Percentiles rank a stretch among this genome's conserved stretches.
Evolutionary conservation across 2,329 filamentous ascomycete species (phyloP).

Genomic region (Xylariaceae sp.): DNA sequence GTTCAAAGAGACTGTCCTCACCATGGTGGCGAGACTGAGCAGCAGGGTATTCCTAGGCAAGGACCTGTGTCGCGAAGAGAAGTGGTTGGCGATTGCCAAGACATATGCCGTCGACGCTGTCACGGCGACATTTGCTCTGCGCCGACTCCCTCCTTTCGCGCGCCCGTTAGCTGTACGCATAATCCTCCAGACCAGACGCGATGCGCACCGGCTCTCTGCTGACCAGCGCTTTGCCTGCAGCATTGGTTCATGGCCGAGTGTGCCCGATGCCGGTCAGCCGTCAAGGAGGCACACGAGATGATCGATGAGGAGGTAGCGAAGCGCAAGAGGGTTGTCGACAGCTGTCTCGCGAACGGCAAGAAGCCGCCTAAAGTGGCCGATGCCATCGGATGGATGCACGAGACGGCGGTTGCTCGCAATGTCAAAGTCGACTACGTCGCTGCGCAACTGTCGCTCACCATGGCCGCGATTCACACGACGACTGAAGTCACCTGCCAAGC

Average conservation of each 20-base stretch:
- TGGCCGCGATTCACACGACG: constrained; percentile 10
- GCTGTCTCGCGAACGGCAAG: not conserved
- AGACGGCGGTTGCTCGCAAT: not conserved
- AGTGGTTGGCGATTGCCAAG: constrained; percentile 4
- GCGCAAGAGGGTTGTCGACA: constrained; percentile 2
- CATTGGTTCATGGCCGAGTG: constrained; percentile 13
- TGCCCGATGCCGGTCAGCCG: not conserved
- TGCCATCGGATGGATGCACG: constrained; percentile 5
- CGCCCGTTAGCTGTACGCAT: constrained; percentile 2
- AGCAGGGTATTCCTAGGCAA: constrained; percentile 10
- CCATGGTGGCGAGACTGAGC: constrained; percentile 3
- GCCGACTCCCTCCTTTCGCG: not conserved
- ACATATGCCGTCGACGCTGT: not conserved
- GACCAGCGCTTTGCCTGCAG: not conserved
- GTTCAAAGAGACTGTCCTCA: not conserved
- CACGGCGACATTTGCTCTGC: not conserved
- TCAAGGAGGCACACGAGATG: not conserved
- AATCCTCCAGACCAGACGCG: not conserved
- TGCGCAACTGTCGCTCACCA: constrained; percentile 4
- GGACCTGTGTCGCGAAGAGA: constrained; percentile 5
- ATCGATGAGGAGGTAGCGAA: constrained; percentile 4
- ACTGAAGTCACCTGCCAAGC: constrained; percentile 5
- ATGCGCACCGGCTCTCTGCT: not conserved
- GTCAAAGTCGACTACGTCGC: constrained; percentile 1
- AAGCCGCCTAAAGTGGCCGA: constrained; percentile 1